A percentile compares a stretch with the other conserved stretches of the same genome.
Evolutionary conservation across 208 protist genomes (phyloP).

Genomic region (Porcisia hertigi): DNA sequence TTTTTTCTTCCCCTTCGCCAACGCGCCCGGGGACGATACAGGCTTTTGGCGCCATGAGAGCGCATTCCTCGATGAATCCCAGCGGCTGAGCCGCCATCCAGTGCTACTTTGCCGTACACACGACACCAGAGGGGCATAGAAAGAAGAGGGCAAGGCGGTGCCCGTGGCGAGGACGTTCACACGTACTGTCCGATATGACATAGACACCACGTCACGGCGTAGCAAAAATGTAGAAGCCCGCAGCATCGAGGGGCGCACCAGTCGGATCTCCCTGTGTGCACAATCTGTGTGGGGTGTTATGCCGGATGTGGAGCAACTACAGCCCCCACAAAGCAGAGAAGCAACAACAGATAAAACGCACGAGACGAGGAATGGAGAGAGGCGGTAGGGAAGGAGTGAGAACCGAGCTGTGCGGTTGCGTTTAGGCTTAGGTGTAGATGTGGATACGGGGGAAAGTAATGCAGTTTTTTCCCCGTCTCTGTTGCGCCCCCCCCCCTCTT

Average conservation of each 20-base stretch:
- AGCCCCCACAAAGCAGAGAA: background rate
- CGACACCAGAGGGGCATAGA: background rate
- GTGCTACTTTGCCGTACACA: conserved; percentile 1
- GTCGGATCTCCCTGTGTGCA: background rate
- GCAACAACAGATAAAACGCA: background rate
- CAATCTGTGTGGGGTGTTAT: background rate
- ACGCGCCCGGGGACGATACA: background rate
- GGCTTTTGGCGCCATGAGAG: conserved; percentile 3
- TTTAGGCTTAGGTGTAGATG: no score
- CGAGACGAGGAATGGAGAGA: no score
- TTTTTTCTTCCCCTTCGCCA: background rate
- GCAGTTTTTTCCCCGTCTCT: no score
- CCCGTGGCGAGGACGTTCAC: no score
- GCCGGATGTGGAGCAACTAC: background rate
- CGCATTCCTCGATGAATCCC: background rate
- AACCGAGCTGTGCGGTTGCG: no score
- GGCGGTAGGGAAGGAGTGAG: no score
- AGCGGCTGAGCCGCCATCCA: background rate
- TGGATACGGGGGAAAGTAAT: no score
- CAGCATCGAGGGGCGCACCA: background rate
- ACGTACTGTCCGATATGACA: background rate
- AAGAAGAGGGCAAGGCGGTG: background rate
- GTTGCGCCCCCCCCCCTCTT: no score
- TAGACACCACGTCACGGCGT: background rate
- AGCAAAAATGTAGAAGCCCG: background rate